Percentiles rank a stretch among this genome's conserved stretches.
phyloP scores from a whole-genome alignment of 2,329 filamentous ascomycete species.

The Colletotrichum sp. region DNA sequence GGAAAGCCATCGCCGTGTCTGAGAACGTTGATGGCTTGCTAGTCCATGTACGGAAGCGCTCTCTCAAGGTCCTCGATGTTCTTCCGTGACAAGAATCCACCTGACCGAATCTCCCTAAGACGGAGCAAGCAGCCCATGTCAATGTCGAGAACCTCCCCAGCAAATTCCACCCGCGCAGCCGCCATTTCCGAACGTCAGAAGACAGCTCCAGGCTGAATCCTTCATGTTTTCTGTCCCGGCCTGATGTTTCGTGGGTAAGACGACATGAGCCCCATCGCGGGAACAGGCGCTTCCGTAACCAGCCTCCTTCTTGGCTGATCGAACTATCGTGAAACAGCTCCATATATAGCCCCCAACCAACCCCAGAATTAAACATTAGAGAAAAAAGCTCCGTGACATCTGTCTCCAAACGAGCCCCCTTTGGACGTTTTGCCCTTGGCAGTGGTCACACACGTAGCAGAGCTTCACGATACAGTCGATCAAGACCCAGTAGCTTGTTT shows the following conservation, averaged over 20 bases:
- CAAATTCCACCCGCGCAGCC: not conserved
- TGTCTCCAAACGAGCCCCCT: not conserved
- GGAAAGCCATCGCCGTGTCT: not conserved
- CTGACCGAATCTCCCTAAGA: not conserved
- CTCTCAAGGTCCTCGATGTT: not conserved
- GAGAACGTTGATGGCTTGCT: not conserved
- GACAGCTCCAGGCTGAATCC: not conserved
- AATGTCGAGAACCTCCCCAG: not conserved
- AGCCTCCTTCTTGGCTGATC: not conserved
- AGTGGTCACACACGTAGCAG: not conserved
- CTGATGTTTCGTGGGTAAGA: not conserved
- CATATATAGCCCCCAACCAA: not conserved
- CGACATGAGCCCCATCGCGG: not conserved
- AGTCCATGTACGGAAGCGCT: not conserved
- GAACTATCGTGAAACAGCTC: constrained; percentile 12
- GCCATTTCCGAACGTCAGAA: not conserved
- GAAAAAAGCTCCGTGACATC: not conserved
- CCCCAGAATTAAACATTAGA: not conserved
- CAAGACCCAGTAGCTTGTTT: not conserved
- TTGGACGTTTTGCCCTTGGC: not conserved
- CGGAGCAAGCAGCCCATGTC: not conserved
- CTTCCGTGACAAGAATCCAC: not conserved
- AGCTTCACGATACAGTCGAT: not conserved
- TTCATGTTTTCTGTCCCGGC: not conserved
- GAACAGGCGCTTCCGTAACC: not conserved